phyloP scores from a whole-genome alignment of 2,329 filamentous ascomycete genomes.

The Diaporthe ilicicola region DNA sequence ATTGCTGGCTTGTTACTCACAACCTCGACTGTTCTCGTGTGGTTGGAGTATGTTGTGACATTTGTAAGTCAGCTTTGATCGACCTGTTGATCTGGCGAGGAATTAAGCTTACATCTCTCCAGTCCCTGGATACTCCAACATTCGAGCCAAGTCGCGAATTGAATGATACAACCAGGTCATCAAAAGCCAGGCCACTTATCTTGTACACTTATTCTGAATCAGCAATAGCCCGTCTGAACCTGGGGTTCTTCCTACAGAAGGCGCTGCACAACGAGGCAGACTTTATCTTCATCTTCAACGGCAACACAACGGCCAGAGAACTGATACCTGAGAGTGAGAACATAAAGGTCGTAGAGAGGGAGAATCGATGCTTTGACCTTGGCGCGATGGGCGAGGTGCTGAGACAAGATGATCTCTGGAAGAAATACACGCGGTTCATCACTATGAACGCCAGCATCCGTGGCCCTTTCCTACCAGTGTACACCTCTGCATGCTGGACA shows the following conservation, averaged over 20 bases:
- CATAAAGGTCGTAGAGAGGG: slow-evolving; percentile 38
- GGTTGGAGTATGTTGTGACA: too few relatives aligned
- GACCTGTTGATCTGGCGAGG: too few relatives aligned
- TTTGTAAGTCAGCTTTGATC: too few relatives aligned
- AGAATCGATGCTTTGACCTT: slow-evolving; percentile 43
- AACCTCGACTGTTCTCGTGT: too few relatives aligned
- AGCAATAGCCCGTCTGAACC: slow-evolving; percentile 38
- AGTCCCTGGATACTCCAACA: too few relatives aligned
- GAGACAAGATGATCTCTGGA: slow-evolving; percentile 40
- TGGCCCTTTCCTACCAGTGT: slow-evolving; percentile 45
- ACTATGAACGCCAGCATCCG: slow-evolving; percentile 42
- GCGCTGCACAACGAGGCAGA: slow-evolving; percentile 44
- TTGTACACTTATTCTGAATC: slow-evolving; percentile 44
- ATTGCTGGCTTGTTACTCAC: too few relatives aligned
- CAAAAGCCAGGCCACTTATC: slow-evolving; percentile 35
- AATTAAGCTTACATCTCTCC: too few relatives aligned
- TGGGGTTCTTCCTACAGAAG: slow-evolving; percentile 43
- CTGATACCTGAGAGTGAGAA: slow-evolving; percentile 35
- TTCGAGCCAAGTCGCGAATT: too few relatives aligned
- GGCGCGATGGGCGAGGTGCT: slow-evolving; percentile 43
- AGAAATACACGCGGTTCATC: slow-evolving; percentile 44
- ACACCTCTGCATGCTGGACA: slow-evolving; percentile 41
- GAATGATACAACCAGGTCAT: too few relatives aligned
- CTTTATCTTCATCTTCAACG: slow-evolving; percentile 47
- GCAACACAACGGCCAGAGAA: slow-evolving; percentile 36